Base-by-base conservation (phyloP, 306 rosid genomes). In the Abrus precatorius region DNA sequence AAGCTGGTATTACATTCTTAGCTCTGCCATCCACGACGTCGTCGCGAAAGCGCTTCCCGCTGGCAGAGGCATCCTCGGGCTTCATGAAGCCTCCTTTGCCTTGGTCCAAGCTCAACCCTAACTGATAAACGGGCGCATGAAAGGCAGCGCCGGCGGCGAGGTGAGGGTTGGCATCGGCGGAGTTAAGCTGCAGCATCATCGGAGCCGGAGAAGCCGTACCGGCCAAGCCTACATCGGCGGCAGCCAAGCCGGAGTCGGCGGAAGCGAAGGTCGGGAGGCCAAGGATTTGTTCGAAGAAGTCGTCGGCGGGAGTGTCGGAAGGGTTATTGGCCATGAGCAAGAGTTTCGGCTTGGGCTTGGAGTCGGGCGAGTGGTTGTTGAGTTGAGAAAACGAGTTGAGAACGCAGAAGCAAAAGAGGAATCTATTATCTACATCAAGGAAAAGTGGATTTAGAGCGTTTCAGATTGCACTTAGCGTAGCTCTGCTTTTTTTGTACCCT, bases 211-310 rank as follows among this genome's bases (percentile, higher is more conserved):
- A 57, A 33, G 59, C 82, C 6, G 88, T 76, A 1, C 92, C 88
- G 11, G 86, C 49, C 44, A 94, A 72, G 47, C 87, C 83, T 5
- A 86, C 76, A 66, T 90, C 97, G 68, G 68, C 55, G 27, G 84
- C 87, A 14, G 86, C 41, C 38, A 93, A 57, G 84, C 80, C 79
- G 2, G 87, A 53, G 47, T 95, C 98, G 67, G 79, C 53, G 5
- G 98, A 80, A 34, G 89, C 91, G 76, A 93, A 95, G 80, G 62
- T 67, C 9, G 94, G 89, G 32, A 90, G 85, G 28, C 98, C 89
- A 29, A 95, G 99, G 86, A 95, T 93, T 83, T 95, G 99, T 63
- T 95, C 96, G 57, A 95, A 86, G 88, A 95, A 95, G 70, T 95
- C 99, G 76, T 95, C 99, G 81, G 87, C 85, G 27, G 90, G 88